Base-by-base conservation (phyloP, 1,139 yeast genomes). In the Suhomyces wounanorum region DNA sequence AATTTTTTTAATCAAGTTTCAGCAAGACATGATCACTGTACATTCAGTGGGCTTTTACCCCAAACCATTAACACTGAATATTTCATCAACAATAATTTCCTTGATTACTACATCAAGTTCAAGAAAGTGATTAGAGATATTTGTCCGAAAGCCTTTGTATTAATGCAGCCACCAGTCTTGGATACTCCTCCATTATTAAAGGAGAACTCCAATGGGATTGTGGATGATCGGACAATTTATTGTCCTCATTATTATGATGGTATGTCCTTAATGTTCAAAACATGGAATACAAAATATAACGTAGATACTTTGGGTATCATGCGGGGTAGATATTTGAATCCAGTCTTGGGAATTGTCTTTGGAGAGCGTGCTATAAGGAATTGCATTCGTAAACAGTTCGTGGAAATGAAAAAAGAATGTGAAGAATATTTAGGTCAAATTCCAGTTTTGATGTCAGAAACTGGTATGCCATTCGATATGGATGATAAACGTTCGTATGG, bases 401-500 rank as follows among this genome's bases (percentile, higher is more conserved):
- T 65, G 18, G 86, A 81, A 53, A 79, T 92, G 70, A 80, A 78
- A 53, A 64, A 67, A 26, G 97, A 92, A 63, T 84, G 90, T 13
- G 66, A 69, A 17, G 75, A 75, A 2, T 65, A 76, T 43, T 67
- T 89, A 52, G 96, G 96, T 0, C 41, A 59, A 13, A 72, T 88
- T 10, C 96, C 96, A 0, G 80, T 87, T 8, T 70, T 92, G 40
- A 83, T 94, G 77, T 84, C 96, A 0, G 99, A 92, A 67, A 91
- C 94, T n/a, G 99, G 99, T 2, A 89, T 92, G 85, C 98, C 99
- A 2, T 90, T 85, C 66, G 97, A 94, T 66, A 88, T 92, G 96
- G 94, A 92, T 64, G 78, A 81, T 52, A 87, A 86, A 60, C 72
- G 70, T 43, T 89, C 97, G 0, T 91, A 81, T 62, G 63, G 65